A percentile compares a stretch with the other conserved stretches of the same genome.
These are phyloP conservation scores for Pseudomassariella vexata DNA, from an alignment of 2,329 filamentous ascomycete genomes.

Conservation along the genomic window DNA sequence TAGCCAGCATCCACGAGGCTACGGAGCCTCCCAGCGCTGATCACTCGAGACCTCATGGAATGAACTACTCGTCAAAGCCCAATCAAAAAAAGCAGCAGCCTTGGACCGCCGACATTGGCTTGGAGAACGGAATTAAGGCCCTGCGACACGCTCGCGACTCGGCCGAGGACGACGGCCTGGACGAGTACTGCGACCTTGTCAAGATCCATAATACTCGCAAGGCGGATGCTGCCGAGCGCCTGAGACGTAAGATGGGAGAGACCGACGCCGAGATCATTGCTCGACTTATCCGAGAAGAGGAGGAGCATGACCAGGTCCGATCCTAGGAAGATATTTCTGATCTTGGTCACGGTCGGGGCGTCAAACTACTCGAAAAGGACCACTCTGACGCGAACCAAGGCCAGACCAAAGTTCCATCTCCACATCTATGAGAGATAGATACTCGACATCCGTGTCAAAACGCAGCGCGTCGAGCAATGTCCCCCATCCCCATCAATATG, in stretches of 20 bases:
- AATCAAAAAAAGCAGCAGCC: constrained; percentile 32
- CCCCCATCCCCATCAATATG: too few species aligned
- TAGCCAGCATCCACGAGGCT: constrained; percentile 22
- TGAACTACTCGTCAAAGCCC: too few species aligned
- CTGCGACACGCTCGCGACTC: constrained; percentile 45
- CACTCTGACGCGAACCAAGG: background rate
- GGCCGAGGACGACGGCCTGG: constrained; percentile 52
- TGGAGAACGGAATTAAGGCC: constrained; percentile 48
- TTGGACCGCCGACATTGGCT: constrained; percentile 55
- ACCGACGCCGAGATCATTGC: constrained; percentile 45
- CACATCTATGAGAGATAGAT: too few species aligned
- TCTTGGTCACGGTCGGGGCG: background rate
- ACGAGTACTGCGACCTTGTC: constrained; percentile 56
- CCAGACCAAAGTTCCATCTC: too few species aligned
- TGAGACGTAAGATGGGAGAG: constrained; percentile 39
- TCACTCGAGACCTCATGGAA: constrained; percentile 19
- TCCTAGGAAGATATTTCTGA: too few species aligned
- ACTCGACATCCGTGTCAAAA: too few species aligned
- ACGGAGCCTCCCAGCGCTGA: constrained; percentile 21
- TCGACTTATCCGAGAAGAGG: constrained; percentile 38
- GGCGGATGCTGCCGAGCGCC: constrained; percentile 28
- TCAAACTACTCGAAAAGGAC: background rate
- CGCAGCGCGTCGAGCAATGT: too few species aligned
- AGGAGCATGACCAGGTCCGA: constrained; percentile 9
- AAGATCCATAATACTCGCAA: constrained; percentile 31